Evolutionary conservation across 805 yeast species (phyloP).

Genomic region (Candida boidinii): DNA sequence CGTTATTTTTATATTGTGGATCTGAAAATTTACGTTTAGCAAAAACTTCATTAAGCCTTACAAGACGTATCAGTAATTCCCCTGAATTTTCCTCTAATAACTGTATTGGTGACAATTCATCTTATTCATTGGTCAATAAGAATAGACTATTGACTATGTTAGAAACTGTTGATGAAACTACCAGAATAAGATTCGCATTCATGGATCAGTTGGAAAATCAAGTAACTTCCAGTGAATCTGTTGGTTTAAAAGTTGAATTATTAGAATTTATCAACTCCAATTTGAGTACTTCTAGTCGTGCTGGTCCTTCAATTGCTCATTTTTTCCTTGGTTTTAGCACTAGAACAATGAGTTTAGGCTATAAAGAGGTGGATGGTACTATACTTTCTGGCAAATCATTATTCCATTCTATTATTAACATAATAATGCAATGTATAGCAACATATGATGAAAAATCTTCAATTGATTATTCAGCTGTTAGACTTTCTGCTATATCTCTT

Average conservation of each 20-base stretch:
- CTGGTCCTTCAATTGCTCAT: conserved; percentile 53
- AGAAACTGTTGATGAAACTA: conserved; percentile 71
- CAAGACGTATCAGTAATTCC: conserved; percentile 36
- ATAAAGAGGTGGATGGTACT: conserved; percentile 36
- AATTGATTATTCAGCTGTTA: conserved; percentile 46
- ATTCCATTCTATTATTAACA: conserved; percentile 41
- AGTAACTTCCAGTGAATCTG: conserved; percentile 27
- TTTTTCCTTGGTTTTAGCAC: conserved; percentile 67
- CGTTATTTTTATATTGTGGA: conserved; percentile 69
- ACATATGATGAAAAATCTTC: conserved; percentile 26
- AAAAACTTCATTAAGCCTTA: conserved; percentile 39
- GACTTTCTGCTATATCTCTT: conserved; percentile 48
- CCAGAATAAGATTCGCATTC: conserved; percentile 63
- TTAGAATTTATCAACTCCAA: conserved; percentile 49
- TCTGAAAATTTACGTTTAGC: conserved; percentile 44
- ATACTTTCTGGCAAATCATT: conserved; percentile 47
- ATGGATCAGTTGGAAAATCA: conserved; percentile 54
- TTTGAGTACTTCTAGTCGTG: conserved; percentile 30
- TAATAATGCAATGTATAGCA: conserved; percentile 40
- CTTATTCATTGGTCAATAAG: conserved; percentile 28
- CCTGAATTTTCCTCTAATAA: conserved; percentile 32
- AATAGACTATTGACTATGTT: conserved; percentile 63
- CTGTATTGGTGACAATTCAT: conserved; percentile 13
- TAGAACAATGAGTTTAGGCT: conserved; percentile 39
- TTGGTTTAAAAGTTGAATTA: conserved; percentile 47